Conservation (phyloP, 2,329 filamentous ascomycete species). For the Paracoccidioides brasiliensis region DNA sequence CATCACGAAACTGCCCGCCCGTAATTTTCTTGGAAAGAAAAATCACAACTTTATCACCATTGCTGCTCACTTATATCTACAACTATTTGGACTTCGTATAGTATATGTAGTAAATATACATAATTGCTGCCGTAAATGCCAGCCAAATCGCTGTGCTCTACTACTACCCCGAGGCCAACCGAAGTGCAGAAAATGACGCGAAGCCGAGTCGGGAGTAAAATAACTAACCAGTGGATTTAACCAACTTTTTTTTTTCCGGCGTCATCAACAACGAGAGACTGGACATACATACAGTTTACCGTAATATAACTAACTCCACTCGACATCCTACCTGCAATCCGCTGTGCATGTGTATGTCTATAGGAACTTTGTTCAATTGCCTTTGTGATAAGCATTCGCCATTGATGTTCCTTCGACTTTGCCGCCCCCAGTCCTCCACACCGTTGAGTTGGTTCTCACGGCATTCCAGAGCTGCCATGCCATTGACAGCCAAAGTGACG, state of each 20-base stretch:
- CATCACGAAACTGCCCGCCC: too few species aligned
- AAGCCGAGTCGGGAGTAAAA: background rate
- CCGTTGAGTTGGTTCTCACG: constrained; percentile 37
- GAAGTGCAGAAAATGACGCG: background rate
- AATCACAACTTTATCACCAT: background rate
- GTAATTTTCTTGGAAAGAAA: too few species aligned
- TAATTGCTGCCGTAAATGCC: background rate
- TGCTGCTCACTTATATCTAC: background rate
- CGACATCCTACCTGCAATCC: background rate
- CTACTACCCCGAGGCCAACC: background rate
- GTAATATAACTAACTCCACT: background rate
- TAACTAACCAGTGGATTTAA: too few species aligned
- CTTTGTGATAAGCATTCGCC: constrained; percentile 6
- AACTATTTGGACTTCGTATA: background rate
- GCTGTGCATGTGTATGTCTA: background rate
- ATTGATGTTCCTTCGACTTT: constrained; percentile 34
- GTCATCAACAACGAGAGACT: background rate
- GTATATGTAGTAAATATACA: too few species aligned
- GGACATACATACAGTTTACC: background rate
- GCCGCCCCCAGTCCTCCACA: constrained; percentile 25
- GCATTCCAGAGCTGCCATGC: constrained; percentile 47
- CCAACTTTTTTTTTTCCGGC: background rate
- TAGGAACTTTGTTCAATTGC: background rate
- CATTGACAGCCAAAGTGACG: constrained; percentile 62
- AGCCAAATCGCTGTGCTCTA: background rate